Evolutionary conservation across 2,329 filamentous ascomycete species (phyloP), one percentile per base, ranked within the genome.

Genomic region (Cercospora brassicicola): DNA sequence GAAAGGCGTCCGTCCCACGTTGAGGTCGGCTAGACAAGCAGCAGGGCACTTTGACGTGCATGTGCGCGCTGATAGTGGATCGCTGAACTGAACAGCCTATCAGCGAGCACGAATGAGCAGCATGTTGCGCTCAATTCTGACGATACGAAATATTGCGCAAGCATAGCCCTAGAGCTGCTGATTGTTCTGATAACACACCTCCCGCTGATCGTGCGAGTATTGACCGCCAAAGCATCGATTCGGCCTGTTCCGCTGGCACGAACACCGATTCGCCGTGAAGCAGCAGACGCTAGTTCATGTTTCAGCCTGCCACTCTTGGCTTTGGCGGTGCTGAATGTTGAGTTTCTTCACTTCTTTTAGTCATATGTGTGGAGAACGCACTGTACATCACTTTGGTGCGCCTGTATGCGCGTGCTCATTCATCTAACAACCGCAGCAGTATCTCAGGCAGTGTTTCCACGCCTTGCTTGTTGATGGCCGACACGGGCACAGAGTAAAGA

Each of bases 391-490:
- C 42, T 20, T 48, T 48, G 42, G 42, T 5, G 42, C 42, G 42
- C n/a, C 18, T 23, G 10, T 11, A 23, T 48, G 42, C 28, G 18
- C 28, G 31, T 30, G 48, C 18, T 65, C 42, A 72, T 15, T 62
- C 67, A 33, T 90, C 86, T 66, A 94, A 80, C 65, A 94, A 77
- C 15, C 88, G 87, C 60, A 93, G 85, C 2, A 89, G 90, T 83
- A 91, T 88, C 73, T 92, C 88, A 20, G 91, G 86, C 65, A 95
- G 88, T 55, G 86, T 83, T 63, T 93, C 88, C 8, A 96, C 89
- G 2, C 94, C 94, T 78, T 97, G 89, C 4, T 91, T 92, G 67
- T 90, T 87, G 70, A 97, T 96, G 59, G 94, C 95, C 78, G 94
- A 96, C 59, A 98, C 89, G 0, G 95, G 95, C 68, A 98, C 89